These are phyloP conservation scores for Verbena officinalis DNA, from an alignment of 257 asterid species.

Conservation along the genomic window DNA sequence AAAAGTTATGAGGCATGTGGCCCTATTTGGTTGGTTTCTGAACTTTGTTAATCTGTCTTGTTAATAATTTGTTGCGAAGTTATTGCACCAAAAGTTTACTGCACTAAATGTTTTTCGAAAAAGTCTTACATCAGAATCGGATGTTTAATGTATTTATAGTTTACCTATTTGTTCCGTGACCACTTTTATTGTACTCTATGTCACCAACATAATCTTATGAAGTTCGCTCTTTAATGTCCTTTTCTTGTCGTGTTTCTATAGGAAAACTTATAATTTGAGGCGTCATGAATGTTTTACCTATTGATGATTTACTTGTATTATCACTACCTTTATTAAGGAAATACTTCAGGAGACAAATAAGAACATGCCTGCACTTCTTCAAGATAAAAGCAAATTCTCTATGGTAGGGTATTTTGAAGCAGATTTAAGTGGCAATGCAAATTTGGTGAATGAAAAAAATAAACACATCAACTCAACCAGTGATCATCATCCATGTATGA, in stretches of 20 bases:
- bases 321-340: conserved; percentile 40
- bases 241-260: background rate
- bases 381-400: conserved; percentile 60
- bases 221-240: conserved; percentile 1
- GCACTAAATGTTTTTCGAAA: background rate
- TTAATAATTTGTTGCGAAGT: background rate
- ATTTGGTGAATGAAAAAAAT: conserved; percentile 27
- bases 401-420: conserved; percentile 63
- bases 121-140: background rate
- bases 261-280: background rate
- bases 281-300: background rate
- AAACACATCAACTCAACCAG: conserved; percentile 21
- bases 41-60: background rate
- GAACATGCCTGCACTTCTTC: conserved; percentile 63
- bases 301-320: conserved; percentile 7
- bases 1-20: background rate
- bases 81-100: background rate
- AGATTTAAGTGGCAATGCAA: conserved; percentile 38
- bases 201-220: background rate
- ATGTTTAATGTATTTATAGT: background rate
- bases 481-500: conserved; percentile 17
- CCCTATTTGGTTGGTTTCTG: background rate
- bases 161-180: background rate
- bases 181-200: background rate
- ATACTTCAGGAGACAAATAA: conserved; percentile 56